These are phyloP conservation scores for Neonectria neomacrospora DNA, from an alignment of 2,329 filamentous ascomycete species.

Conservation along the genomic window DNA sequence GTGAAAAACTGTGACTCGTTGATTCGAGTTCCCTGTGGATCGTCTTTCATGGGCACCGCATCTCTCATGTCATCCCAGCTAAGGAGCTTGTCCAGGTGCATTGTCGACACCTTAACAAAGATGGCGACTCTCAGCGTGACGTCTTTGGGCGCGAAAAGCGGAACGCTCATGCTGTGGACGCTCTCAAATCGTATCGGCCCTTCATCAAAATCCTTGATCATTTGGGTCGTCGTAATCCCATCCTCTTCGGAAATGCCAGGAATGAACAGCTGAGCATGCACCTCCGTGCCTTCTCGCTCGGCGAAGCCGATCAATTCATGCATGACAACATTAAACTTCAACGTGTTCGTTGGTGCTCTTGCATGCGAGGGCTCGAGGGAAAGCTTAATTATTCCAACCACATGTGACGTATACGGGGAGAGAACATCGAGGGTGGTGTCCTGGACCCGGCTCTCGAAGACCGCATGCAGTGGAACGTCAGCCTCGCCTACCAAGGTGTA, in stretches of 20 bases:
- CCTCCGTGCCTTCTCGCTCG: conserved; percentile 93
- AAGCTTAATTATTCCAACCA: conserved; percentile 89
- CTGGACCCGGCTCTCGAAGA: conserved; percentile 94
- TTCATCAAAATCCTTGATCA: conserved; percentile 94
- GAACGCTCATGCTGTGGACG: conserved; percentile 97
- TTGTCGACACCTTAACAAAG: conserved; percentile 88
- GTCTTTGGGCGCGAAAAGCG: conserved; percentile 75
- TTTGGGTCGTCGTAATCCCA: conserved; percentile 93
- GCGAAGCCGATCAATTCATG: conserved; percentile 94
- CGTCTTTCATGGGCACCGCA: conserved; percentile 67
- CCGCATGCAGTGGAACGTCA: conserved; percentile 89
- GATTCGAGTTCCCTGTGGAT: conserved; percentile 73
- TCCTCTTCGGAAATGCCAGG: conserved; percentile 90
- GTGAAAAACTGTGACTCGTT: conserved; percentile 93
- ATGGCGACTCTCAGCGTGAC: conserved; percentile 87
- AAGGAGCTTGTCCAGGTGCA: conserved; percentile 95
- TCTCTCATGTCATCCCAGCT: conserved; percentile 99
- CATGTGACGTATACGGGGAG: conserved; percentile 91
- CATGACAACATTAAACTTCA: conserved; percentile 99
- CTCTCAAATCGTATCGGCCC: conserved; percentile 93
- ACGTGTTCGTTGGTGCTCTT: conserved; percentile 87
- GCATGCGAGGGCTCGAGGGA: conserved; percentile 94
- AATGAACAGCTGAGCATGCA: conserved; percentile 97
- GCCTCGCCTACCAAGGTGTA: conserved; percentile 94
- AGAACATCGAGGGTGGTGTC: conserved; percentile 92